Conservation (phyloP, 345 rosid species). For the Hypericum androsaemum region DNA sequence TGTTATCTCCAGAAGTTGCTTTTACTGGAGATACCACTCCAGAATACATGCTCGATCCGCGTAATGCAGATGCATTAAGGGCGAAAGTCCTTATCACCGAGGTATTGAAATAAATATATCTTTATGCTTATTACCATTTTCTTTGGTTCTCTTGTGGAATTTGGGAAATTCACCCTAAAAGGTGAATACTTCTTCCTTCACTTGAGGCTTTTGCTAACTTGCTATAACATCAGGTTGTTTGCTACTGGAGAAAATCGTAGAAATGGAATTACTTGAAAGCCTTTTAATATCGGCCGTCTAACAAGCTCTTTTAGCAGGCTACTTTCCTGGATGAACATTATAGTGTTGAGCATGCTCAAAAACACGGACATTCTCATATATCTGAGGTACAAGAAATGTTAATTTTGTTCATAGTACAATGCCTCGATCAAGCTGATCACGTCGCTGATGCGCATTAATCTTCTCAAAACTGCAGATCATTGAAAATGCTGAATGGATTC, state of each 20-base stretch:
- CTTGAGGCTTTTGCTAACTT: too few relatives aligned
- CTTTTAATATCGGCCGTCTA: not conserved
- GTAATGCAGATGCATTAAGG: slow-evolving; percentile 86
- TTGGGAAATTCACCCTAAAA: too few relatives aligned
- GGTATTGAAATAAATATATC: slow-evolving; percentile 29
- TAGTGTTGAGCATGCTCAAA: slow-evolving; percentile 64
- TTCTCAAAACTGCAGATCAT: slow-evolving; percentile 46
- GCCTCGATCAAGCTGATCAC: too few relatives aligned
- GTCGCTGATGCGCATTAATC: not conserved
- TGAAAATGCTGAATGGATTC: slow-evolving; percentile 78
- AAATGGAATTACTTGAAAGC: too few relatives aligned
- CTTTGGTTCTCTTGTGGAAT: too few relatives aligned
- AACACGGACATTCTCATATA: slow-evolving; percentile 82
- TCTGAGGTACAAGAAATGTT: slow-evolving; percentile 43
- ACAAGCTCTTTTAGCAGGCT: slow-evolving; percentile 43
- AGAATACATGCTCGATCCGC: slow-evolving; percentile 92
- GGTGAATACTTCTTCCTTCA: too few relatives aligned
- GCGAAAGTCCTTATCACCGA: slow-evolving; percentile 92
- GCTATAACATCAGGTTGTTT: too few relatives aligned
- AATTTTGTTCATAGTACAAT: slow-evolving; percentile 2
- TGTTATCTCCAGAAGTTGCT: slow-evolving; percentile 85
- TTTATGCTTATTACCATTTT: not conserved
- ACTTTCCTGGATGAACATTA: slow-evolving; percentile 70
- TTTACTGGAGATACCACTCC: slow-evolving; percentile 94
- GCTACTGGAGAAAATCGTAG: too few relatives aligned